Percentiles rank a stretch among this genome's conserved stretches.
Evolutionary conservation across 352 stramenopile genomes (phyloP).

Genomic region (Phytophthora capsici): DNA sequence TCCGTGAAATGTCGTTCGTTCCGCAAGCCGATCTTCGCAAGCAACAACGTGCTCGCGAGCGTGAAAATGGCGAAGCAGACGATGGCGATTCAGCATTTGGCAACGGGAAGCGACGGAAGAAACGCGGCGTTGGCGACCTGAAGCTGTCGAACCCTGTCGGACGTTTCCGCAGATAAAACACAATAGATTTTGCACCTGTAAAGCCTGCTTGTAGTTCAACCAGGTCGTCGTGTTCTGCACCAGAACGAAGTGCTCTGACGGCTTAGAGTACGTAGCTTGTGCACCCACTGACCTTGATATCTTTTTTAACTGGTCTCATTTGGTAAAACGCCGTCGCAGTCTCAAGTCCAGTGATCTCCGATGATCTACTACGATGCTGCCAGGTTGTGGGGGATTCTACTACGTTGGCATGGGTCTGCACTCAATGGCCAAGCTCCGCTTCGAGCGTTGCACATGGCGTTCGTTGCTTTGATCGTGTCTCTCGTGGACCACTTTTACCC

Average conservation of each 20-base stretch:
- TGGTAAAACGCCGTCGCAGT: neutral
- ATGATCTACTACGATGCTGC: slow-evolving; percentile 85
- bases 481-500: slow-evolving; percentile 52
- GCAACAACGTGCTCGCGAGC: slow-evolving; percentile 52
- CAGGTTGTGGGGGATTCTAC: slow-evolving; percentile 62
- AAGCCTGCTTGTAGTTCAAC: too few relatives aligned
- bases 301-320: slow-evolving; percentile 13
- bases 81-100: slow-evolving; percentile 32
- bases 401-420: slow-evolving; percentile 73
- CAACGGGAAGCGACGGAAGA: slow-evolving; percentile 66
- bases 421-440: slow-evolving; percentile 66
- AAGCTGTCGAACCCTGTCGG: slow-evolving; percentile 59
- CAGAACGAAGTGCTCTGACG: neutral
- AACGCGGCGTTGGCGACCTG: slow-evolving; percentile 79
- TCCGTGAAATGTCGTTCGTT: slow-evolving; percentile 85
- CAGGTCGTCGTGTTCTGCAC: too few relatives aligned
- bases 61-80: slow-evolving; percentile 20
- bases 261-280: slow-evolving; percentile 2
- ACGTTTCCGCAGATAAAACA: slow-evolving; percentile 66
- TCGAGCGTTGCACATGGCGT: slow-evolving; percentile 68
- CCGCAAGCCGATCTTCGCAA: slow-evolving; percentile 65
- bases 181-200: slow-evolving; percentile 33
- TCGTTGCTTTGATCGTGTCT: slow-evolving; percentile 57
- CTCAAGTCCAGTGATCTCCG: neutral
- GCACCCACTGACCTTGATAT: slow-evolving; percentile 12